These are phyloP conservation scores for Gryganskiella cystojenkinii DNA, from an alignment of 192 early-diverging fungal genomes.

Conservation along the genomic window DNA sequence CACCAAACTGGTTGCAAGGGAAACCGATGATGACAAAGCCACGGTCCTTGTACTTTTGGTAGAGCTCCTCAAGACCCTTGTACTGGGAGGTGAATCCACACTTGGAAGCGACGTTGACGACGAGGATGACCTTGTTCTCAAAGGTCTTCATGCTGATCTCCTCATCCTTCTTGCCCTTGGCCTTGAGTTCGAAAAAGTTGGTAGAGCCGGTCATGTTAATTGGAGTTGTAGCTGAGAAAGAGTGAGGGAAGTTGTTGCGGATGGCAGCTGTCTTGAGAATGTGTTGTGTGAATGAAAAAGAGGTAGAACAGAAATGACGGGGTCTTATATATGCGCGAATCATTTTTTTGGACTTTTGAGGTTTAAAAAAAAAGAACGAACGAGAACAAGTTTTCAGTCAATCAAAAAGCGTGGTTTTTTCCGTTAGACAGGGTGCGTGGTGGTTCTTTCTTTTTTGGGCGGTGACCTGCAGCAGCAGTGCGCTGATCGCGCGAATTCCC, in stretches of 20 bases:
- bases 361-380: too few species aligned
- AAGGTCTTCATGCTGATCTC: conserved; percentile 66
- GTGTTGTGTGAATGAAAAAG: background rate
- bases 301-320: too few species aligned
- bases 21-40: conserved; percentile 91
- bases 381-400: too few species aligned
- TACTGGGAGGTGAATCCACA: conserved; percentile 92
- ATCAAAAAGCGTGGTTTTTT: too few species aligned
- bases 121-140: conserved; percentile 79
- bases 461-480: too few species aligned
- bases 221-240: background rate
- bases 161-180: conserved; percentile 61
- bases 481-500: too few species aligned
- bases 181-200: conserved; percentile 62
- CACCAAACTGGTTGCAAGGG: conserved; percentile 90
- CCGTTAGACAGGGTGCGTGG: too few species aligned
- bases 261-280: background rate
- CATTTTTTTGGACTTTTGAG: too few species aligned
- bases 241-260: background rate
- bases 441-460: too few species aligned
- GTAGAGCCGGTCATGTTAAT: conserved; percentile 39
- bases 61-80: conserved; percentile 73
- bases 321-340: too few species aligned
- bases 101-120: conserved; percentile 93
- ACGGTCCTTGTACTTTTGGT: conserved; percentile 70